Conservation (phyloP, 441 rosid species). For the Erodium chrysanthum region DNA sequence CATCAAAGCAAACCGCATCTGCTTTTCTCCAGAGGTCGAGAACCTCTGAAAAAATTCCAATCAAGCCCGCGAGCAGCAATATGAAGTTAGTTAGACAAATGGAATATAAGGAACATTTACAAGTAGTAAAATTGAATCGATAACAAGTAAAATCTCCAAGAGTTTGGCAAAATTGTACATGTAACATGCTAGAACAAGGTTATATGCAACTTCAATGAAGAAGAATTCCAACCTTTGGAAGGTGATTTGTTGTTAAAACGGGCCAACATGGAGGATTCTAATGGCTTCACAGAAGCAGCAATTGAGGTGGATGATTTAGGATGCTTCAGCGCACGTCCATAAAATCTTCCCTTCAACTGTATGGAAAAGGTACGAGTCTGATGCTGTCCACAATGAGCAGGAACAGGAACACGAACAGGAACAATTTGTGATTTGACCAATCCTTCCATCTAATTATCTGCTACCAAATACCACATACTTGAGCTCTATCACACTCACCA, state of each 20-base stretch:
- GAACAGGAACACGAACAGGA: constrained; percentile 32
- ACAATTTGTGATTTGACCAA: constrained; percentile 32
- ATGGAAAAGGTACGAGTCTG: constrained; percentile 25
- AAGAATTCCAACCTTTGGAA: constrained; percentile 40
- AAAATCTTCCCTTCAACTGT: constrained; percentile 23
- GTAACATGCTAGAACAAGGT: background rate
- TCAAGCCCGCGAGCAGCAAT: constrained; percentile 18
- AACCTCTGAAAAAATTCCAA: constrained; percentile 36
- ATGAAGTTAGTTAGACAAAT: constrained; percentile 5
- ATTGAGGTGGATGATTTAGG: constrained; percentile 32
- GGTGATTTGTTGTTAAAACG: constrained; percentile 41
- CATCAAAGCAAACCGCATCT: constrained; percentile 91
- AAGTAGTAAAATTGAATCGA: background rate
- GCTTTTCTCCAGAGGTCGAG: constrained; percentile 68
- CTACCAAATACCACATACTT: constrained; percentile 17
- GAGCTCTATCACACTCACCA: background rate
- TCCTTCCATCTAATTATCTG: constrained; percentile 52
- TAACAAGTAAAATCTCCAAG: background rate
- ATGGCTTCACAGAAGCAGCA: constrained; percentile 45
- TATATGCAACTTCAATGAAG: background rate
- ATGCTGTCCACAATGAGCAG: constrained; percentile 24
- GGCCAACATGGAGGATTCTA: constrained; percentile 30
- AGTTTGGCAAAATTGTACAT: background rate
- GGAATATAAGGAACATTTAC: background rate
- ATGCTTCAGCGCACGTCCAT: constrained; percentile 27